Evolutionary conservation across 257 asterid genomes (phyloP), one percentile per base, ranked within the genome.

Genomic region (Thymus mandschuricus): DNA sequence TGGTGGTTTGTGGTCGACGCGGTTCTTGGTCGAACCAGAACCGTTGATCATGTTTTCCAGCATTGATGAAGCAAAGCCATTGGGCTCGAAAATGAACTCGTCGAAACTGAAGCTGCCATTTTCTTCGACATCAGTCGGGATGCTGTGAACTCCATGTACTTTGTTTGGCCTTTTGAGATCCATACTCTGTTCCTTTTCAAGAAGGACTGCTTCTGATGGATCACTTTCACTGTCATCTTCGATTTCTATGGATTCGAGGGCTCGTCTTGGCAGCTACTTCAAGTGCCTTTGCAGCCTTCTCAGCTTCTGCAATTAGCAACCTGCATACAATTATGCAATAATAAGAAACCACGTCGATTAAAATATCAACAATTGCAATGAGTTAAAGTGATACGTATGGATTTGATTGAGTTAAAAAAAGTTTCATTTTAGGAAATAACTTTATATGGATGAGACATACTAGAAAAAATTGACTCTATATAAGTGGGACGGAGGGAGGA

Each of bases 261-360:
- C 87, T 91, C 46, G 75, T 83, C 80, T 75, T 74, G 58, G 95
- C 94, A 64, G 96, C 88, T 67, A 55, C 52, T 82, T 89, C 97
- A n/a, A 94, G 96, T 34, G 91, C 90, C 74, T 81, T 80, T 3
- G 93, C 95, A 13, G 97, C 99, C 68, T 89, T 91, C 87, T 88
- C 96, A 68, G 99, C 97, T 84, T 89, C 97, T 66, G 90, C 90
- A 65, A 91, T 94, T 87, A 94, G 77, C 74, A 79, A 71, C 86
- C 99, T 91, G 90, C 65, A 72, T 15, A 40, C 51, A 30, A 43
- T 29, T 13, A 38, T 38, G 7, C 41, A 5, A 38, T 38, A 1
- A 38, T 3, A 2, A 50, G 21, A 8, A 50, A 5, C 21, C 57
- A 15, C 21, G 21, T 21, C 21, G 21, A 21, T 21, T 21, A 21